These are phyloP conservation scores for Thalassiosira profunda DNA, from an alignment of 108 stramenopile genomes.

Conservation along the genomic window DNA sequence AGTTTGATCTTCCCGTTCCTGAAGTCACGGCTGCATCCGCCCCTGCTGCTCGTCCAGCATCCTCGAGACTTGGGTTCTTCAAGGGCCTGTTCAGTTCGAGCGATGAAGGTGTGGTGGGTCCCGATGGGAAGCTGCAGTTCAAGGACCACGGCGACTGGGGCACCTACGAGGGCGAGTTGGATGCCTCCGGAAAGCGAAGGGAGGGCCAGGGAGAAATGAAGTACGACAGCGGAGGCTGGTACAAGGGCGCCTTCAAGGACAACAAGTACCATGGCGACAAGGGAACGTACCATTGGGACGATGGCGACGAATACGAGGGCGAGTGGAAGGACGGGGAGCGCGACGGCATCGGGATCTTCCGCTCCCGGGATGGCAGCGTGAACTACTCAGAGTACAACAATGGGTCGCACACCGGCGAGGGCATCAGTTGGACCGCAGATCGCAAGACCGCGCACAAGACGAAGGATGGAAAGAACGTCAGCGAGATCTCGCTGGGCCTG, in stretches of 20 bases:
- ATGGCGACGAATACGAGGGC: conserved; percentile 18
- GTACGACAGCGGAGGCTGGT: conserved; percentile 14
- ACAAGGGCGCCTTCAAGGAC: conserved; percentile 19
- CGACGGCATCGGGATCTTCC: conserved; percentile 1
- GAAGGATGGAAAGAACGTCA: conserved; percentile 11
- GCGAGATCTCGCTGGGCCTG: neutral
- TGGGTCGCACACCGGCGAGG: conserved; percentile 10
- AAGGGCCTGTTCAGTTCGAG: neutral
- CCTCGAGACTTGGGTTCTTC: conserved; percentile 1
- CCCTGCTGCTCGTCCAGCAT: neutral
- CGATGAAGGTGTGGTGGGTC: neutral
- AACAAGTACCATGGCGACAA: conserved; percentile 23
- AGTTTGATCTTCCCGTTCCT: conserved; percentile 24
- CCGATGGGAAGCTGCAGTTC: conserved; percentile 6
- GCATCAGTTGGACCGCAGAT: conserved; percentile 5
- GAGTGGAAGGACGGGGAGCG: conserved; percentile 31
- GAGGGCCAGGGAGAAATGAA: conserved; percentile 31
- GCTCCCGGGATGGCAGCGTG: conserved; percentile 2
- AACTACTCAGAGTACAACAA: conserved; percentile 7
- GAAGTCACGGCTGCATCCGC: neutral
- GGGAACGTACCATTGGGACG: conserved; percentile 10
- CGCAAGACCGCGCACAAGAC: neutral
- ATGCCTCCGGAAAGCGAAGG: conserved; percentile 18
- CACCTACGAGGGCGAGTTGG: conserved; percentile 27
- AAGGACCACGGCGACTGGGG: conserved; percentile 18